These are phyloP conservation scores for Erigeron philadelphicus DNA, from an alignment of 140 eudicot species.

Conservation along the genomic window DNA sequence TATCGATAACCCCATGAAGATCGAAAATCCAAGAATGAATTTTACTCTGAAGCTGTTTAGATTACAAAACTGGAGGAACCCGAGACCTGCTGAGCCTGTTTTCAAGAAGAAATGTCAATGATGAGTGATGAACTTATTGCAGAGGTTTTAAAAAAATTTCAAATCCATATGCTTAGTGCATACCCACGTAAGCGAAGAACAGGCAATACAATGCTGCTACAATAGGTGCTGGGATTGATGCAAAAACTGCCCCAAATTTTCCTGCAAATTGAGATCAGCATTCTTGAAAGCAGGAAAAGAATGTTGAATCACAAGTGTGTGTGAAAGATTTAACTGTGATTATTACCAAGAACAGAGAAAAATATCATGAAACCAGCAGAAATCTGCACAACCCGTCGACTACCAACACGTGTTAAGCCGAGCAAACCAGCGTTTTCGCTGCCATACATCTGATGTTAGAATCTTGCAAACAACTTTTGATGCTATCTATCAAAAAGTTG, in stretches of 20 bases:
- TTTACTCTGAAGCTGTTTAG: slow-evolving; percentile 84
- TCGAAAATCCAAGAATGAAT: slow-evolving; percentile 78
- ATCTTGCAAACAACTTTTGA: neutral
- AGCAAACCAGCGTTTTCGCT: slow-evolving; percentile 96
- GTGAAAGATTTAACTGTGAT: slow-evolving; percentile 4
- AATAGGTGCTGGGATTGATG: slow-evolving; percentile 93
- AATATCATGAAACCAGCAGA: slow-evolving; percentile 97
- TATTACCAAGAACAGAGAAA: slow-evolving; percentile 81
- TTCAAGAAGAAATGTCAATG: slow-evolving; percentile 2
- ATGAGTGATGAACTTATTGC: neutral
- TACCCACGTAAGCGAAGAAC: slow-evolving; percentile 95
- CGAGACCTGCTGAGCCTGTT: slow-evolving; percentile 80
- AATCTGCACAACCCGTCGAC: slow-evolving; percentile 89
- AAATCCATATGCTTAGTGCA: slow-evolving; percentile 20
- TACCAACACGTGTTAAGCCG: slow-evolving; percentile 84
- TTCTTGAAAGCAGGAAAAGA: slow-evolving; percentile 10
- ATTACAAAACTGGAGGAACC: slow-evolving; percentile 87
- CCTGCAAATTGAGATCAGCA: slow-evolving; percentile 34
- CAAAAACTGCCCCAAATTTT: slow-evolving; percentile 96
- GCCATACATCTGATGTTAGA: slow-evolving; percentile 19
- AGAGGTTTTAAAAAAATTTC: neutral
- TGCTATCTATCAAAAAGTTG: neutral
- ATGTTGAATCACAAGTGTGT: neutral
- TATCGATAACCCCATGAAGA: slow-evolving; percentile 86
- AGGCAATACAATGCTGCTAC: slow-evolving; percentile 82